Evolutionary conservation across 345 rosid species (phyloP).

Genomic region (Eucalyptus urophylla): DNA sequence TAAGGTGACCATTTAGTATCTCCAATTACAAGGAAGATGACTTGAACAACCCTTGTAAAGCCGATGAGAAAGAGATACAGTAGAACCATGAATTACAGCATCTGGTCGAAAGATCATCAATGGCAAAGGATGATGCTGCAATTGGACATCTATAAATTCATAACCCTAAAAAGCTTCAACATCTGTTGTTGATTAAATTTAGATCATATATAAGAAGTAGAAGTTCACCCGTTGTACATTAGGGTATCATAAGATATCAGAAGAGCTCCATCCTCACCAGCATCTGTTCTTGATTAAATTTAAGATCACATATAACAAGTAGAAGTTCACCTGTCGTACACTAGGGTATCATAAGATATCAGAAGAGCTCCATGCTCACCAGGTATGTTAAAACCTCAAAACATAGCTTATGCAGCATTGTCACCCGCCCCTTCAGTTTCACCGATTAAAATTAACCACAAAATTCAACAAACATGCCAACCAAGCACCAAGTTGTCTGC

Average conservation of each 20-base stretch:
- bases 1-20: neutral
- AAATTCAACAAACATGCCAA: neutral
- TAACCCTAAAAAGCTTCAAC: neutral
- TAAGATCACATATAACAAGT: too few species aligned
- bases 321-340: too few species aligned
- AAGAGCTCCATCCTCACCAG: neutral
- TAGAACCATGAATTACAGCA: neutral
- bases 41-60: neutral
- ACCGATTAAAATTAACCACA: neutral
- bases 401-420: neutral
- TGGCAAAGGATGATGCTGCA: neutral
- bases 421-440: neutral
- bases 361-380: neutral
- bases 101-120: neutral
- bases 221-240: too few species aligned
- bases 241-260: too few species aligned
- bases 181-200: neutral
- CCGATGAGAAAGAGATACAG: neutral
- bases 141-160: neutral
- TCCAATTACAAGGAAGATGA: neutral
- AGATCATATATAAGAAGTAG: too few species aligned
- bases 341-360: too few species aligned
- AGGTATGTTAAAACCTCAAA: neutral
- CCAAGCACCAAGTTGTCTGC: neutral
- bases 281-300: neutral